Evolutionary conservation across 371 early-diverging fungal genomes (phyloP).

Genomic region (Syncephalastrum monosporum): DNA sequence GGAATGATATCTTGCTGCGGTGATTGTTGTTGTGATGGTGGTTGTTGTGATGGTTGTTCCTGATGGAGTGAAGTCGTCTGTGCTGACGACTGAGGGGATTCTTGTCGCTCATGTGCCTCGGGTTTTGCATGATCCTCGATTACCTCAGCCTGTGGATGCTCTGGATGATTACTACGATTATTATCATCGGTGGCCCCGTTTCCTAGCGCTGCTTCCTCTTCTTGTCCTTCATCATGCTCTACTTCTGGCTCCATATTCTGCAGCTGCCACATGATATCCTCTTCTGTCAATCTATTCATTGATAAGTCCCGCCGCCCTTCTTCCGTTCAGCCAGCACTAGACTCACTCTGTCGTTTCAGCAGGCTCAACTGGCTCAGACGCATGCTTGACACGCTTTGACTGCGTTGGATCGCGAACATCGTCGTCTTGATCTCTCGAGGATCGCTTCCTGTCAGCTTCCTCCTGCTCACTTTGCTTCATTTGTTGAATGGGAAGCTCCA

Average conservation of each 20-base stretch:
- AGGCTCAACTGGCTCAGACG: background rate
- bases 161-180: background rate
- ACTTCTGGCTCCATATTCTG: conserved; percentile 58
- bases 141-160: background rate
- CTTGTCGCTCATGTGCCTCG: conserved; percentile 3
- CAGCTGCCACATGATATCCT: conserved; percentile 69
- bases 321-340: conserved; percentile 10
- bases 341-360: conserved; percentile 26
- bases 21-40: too few species aligned
- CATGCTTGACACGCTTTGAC: conserved; percentile 4
- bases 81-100: background rate
- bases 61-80: background rate
- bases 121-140: background rate
- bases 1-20: conserved; percentile 5
- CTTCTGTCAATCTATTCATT: conserved; percentile 62
- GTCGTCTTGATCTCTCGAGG: conserved; percentile 1
- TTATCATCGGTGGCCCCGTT: background rate
- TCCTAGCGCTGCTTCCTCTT: background rate
- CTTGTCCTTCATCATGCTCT: conserved; percentile 9
- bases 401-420: background rate
- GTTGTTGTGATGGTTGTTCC: too few species aligned
- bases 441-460: conserved; percentile 22
- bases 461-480: conserved; percentile 28
- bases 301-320: conserved; percentile 7
- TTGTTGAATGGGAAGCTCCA: conserved; percentile 45